phyloP scores from a whole-genome alignment of 306 rosid genomes.

The Vigna unguiculata region DNA sequence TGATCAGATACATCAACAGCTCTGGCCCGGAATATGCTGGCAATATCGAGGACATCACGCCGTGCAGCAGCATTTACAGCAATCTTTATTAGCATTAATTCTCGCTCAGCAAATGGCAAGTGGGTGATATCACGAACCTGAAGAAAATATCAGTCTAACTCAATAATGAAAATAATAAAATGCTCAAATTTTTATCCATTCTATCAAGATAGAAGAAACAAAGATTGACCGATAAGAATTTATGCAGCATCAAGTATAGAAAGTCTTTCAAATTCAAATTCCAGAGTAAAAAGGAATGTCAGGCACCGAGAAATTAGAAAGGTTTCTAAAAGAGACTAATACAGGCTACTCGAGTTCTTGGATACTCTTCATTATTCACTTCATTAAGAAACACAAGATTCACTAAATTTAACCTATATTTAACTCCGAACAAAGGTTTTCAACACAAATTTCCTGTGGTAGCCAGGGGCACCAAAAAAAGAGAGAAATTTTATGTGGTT shows the following conservation, averaged over 20 bases:
- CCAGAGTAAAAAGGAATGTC: background rate
- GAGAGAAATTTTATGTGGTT: background rate
- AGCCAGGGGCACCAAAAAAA: conserved; percentile 16
- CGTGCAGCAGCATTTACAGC: conserved; percentile 85
- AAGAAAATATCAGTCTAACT: conserved; percentile 33
- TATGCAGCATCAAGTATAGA: conserved; percentile 1
- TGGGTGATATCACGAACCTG: conserved; percentile 84
- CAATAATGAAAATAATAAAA: conserved; percentile 13
- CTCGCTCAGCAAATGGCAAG: conserved; percentile 87
- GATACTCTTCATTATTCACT: conserved; percentile 20
- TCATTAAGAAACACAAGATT: conserved; percentile 15
- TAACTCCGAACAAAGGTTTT: conserved; percentile 27
- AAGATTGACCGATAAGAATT: background rate
- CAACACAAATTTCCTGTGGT: conserved; percentile 13
- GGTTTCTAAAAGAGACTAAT: background rate
- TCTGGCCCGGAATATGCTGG: conserved; percentile 81
- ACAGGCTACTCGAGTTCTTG: background rate
- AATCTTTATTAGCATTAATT: conserved; percentile 81
- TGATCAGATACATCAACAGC: conserved; percentile 89
- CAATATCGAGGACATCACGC: conserved; percentile 85
- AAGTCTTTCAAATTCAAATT: conserved; percentile 13
- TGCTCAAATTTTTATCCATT: conserved; percentile 20
- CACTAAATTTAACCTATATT: background rate
- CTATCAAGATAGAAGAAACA: conserved; percentile 3
- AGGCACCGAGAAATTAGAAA: background rate